Conservation (phyloP, 2,329 filamentous ascomycete genomes). For the Nemania diffusa region DNA sequence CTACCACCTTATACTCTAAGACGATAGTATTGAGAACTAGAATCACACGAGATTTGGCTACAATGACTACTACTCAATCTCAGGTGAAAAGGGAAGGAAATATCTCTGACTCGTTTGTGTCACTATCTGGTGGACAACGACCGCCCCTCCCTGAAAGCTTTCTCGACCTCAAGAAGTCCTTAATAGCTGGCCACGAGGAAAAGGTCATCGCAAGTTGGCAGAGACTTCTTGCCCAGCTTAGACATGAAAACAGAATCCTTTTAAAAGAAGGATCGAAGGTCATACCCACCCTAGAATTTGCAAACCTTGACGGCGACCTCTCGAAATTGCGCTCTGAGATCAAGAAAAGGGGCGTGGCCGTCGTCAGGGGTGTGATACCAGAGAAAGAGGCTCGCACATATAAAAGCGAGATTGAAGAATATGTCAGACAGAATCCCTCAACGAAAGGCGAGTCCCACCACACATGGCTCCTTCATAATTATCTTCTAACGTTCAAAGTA, state of each 20-base stretch:
- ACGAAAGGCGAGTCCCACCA: slow-evolving; percentile 58
- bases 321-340: slow-evolving; percentile 59
- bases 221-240: slow-evolving; percentile 58
- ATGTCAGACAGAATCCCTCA: slow-evolving; percentile 70
- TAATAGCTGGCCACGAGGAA: slow-evolving; percentile 62
- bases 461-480: neutral
- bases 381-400: slow-evolving; percentile 70
- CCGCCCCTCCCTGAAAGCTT: slow-evolving; percentile 65
- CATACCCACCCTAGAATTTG: slow-evolving; percentile 64
- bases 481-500: slow-evolving; percentile 37
- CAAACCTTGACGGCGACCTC: slow-evolving; percentile 55
- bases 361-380: slow-evolving; percentile 73
- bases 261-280: slow-evolving; percentile 57
- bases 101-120: slow-evolving; percentile 71
- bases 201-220: slow-evolving; percentile 61
- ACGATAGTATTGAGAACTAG: neutral
- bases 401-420: slow-evolving; percentile 72
- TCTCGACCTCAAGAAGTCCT: slow-evolving; percentile 63
- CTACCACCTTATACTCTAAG: slow-evolving; percentile 24
- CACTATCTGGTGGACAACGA: slow-evolving; percentile 60
- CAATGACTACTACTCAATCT: slow-evolving; percentile 31
- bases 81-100: slow-evolving; percentile 66
- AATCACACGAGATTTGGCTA: slow-evolving; percentile 27
- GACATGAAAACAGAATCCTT: slow-evolving; percentile 60
- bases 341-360: slow-evolving; percentile 68